Percentiles rank a stretch among this genome's conserved stretches.
These are phyloP conservation scores for Phialemoniopsis sp. DNA, from an alignment of 2,329 filamentous ascomycete species.

Conservation along the genomic window DNA sequence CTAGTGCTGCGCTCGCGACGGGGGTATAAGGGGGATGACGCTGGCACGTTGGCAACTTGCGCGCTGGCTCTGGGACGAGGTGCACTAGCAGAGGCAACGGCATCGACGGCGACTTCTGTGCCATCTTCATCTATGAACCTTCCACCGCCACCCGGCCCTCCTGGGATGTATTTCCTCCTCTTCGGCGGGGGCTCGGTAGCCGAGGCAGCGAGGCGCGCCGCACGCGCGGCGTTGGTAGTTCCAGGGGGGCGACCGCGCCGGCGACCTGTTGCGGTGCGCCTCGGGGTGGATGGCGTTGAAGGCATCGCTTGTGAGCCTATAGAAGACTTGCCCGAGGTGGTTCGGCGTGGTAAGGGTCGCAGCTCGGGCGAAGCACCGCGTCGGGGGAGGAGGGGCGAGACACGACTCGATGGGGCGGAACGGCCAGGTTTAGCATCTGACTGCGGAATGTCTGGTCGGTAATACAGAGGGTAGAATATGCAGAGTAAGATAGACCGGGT, in stretches of 20 bases:
- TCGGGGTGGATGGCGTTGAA: constrained; percentile 29
- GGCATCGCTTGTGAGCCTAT: constrained; percentile 17
- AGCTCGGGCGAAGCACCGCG: constrained; percentile 1
- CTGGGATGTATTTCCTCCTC: constrained; percentile 75
- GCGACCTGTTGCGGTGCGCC: constrained; percentile 35
- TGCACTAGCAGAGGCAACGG: constrained; percentile 43
- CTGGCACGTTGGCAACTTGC: constrained; percentile 38
- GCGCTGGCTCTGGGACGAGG: constrained; percentile 47
- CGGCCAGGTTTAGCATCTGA: not conserved
- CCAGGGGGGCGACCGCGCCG: constrained; percentile 40
- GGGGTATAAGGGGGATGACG: constrained; percentile 41
- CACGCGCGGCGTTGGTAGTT: constrained; percentile 22
- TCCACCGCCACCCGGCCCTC: constrained; percentile 80
- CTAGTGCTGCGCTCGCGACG: constrained; percentile 55
- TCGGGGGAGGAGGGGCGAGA: constrained; percentile 3
- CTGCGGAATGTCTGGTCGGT: not conserved
- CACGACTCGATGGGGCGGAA: constrained; percentile 3
- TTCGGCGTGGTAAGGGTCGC: no score
- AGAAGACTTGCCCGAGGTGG: not conserved
- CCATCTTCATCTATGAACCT: constrained; percentile 74
- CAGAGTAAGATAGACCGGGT: not conserved
- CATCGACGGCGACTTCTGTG: constrained; percentile 51
- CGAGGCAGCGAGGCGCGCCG: constrained; percentile 26
- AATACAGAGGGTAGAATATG: no score
- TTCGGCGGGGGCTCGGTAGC: constrained; percentile 62